Evolutionary conservation across 2,329 filamentous ascomycete genomes (phyloP), one percentile per base, ranked within the genome.

Genomic region (Xylariaceae sp.): DNA sequence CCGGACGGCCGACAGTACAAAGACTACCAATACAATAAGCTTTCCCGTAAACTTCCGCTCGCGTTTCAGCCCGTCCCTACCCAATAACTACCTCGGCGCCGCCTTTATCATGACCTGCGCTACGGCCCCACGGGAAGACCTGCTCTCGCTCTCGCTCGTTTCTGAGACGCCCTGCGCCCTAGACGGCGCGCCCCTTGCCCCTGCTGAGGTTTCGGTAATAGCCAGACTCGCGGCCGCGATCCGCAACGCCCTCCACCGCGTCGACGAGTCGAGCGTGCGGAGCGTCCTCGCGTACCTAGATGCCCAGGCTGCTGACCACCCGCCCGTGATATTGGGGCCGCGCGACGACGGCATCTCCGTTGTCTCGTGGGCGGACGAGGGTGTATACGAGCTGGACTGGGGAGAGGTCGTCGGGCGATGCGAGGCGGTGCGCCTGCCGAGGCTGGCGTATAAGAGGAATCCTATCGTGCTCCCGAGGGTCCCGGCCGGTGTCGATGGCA

Each of bases 351-450:
- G 57, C 7, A 61, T 67, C 5, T 68, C 66, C n/a, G 62, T 71
- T 12, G 67, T 71, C n/a, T 71, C 69, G 7, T 71, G 70, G 69
- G 70, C 70, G 0, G 65, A 68, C 23, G 56, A 71, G 44, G 54
- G 49, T 3, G 52, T 59, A 16, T 69, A 66, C 37, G 63, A 63
- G 42, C 59, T 71, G 2, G 48, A 67, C 21, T 71, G 69, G 69
- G 70, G 68, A 1, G 43, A 50, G 3, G 40, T 21, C 0, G 12
- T 68, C 1, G 68, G 66, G 3, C 57, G 48, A 20, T 71, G 68
- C 47, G 70, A 70, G 12, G 55, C 66, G 1, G 68, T 70, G 32
- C 61, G 68, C 41, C 40, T 70, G 29, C 50, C 63, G 7, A 63
- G 61, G 52, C 47, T 66, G 50, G 23, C 21, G 42, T 32, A 44